Evolutionary conservation across 495 filamentous ascomycete genomes (phyloP), one percentile per base, ranked within the genome.

Genomic region (Xylaria sp.): DNA sequence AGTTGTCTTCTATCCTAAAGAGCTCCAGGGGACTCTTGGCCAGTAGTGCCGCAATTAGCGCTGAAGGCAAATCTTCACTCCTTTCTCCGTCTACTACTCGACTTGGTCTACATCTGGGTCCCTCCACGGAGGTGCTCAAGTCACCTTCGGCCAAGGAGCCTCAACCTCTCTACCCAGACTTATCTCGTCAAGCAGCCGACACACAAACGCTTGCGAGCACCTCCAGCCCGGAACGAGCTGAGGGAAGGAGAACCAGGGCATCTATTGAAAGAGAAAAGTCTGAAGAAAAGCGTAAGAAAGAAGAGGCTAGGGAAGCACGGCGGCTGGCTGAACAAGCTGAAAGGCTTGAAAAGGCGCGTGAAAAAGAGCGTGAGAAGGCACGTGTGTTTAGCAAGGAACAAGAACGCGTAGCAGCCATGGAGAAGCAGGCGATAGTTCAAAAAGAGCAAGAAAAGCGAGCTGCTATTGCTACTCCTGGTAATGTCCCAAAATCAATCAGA

Each of bases 1-100:
- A 92, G 77, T 82, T 97, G 43, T 93, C 93, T 50, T 96, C 94
- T 11, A 93, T 97, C 65, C 84, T 97, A 72, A 93, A 93, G 78
- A 92, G 91, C 44, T 94, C 94, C 17, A 94, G 92, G 76, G 93
- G 90, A 21, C 86, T 97, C 53, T 91, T 97, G 71, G 91, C 91
- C 19, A 95, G 90, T 69, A 93, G 92, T 74, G 93, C 92, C 31
- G 89, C 90, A 58, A 84, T 92, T 59, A 93, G 91, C 75, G 92
- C 92, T 29, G 91, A 94, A 68, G 90, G 91, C 9, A 94, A 92
- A 76, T 80, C 91, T 19, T 85, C 82, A 0, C 67, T 84, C 37
- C 71, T 87, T 33, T 86, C 85, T 8, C 82, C 87, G 15, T 80
- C 84, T 17, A 77, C 76, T 9, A 76, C 76, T 29, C 74, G 77